Conservation (phyloP, 2,329 filamentous ascomycete genomes). For the Fusarium sacchari region DNA sequence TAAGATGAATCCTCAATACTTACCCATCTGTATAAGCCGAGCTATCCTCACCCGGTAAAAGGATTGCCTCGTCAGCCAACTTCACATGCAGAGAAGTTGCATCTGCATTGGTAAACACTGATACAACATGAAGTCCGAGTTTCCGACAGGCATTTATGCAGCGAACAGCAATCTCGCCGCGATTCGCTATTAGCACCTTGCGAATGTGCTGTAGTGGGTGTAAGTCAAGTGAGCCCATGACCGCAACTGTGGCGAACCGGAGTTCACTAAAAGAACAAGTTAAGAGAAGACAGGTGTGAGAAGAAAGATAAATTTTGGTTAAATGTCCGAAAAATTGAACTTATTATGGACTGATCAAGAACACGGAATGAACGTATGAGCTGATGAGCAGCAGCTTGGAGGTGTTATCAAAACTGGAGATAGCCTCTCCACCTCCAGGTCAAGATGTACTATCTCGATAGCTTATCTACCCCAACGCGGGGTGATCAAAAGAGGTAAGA, state of each 20-base stretch:
- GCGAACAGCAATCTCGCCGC: not conserved
- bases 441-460: not conserved
- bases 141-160: not conserved
- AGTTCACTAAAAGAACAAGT: not conserved
- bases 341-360: not conserved
- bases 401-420: slow-evolving; percentile 3
- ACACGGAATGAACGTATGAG: not conserved
- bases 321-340: not conserved
- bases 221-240: not conserved
- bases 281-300: not conserved
- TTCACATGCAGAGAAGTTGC: not conserved
- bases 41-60: not conserved
- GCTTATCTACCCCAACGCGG: slow-evolving; percentile 3
- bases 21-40: not conserved
- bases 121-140: not conserved
- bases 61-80: not conserved
- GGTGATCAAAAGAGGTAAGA: not conserved
- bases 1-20: not conserved
- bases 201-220: not conserved
- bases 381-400: not conserved
- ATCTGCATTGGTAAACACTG: not conserved
- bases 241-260: not conserved
- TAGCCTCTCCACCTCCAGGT: not conserved
- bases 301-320: fast-evolving
- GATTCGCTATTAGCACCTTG: not conserved